Base-by-base conservation (phyloP, 2,329 filamentous ascomycete species). In the Calonectria hongkongensis region DNA sequence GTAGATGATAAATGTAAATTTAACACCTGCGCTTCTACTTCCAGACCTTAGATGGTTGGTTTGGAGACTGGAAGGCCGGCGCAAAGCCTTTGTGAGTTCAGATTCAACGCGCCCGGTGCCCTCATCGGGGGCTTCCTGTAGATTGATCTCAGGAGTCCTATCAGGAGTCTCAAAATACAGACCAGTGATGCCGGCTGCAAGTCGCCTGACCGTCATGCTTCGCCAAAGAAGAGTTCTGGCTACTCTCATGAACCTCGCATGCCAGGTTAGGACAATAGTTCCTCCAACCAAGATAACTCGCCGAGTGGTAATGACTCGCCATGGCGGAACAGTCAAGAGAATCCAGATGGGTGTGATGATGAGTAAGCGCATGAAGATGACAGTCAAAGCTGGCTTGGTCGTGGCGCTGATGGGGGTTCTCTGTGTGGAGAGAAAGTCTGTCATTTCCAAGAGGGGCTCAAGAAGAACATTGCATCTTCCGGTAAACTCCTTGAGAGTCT, bases 1-100 rank as follows among this genome's bases (percentile, higher is more conserved):
- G 80, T 96, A 98, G 2, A 99, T 89, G 60, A 97, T 96, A 75
- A 99, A 99, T 0, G 97, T 99, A 81, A 99, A 99, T 54, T 95
- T 94, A 16, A 99, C 94, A 1, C 96, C 95, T 0, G 95, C 91
- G 5, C 94, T 93, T 73, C 88, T 89, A 27, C 85, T 84, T 45
- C 87, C 82, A 9, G 80, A 77, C 50, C 77, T 76, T 48, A 78
- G 74, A 54, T 79, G 78, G n/a, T 75, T 81, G n/a, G 78, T 75
- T 27, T 79, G 76, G 25, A 81, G 80, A 47, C 79, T 79, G 3
- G 78, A 73, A 5, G 78, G 72, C 13, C 74, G 77, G 21, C 73
- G 82, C 41, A 86, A 82, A 12, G 85, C 87, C 76, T 85, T 88
- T 48, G 86, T 87, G 7, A 88, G 85, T 77, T 88, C 87, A 0